Percentiles rank a stretch among this genome's conserved stretches.
These are phyloP conservation scores for Onygenales sp. DNA, from an alignment of 2,329 filamentous ascomycete genomes.

Conservation along the genomic window DNA sequence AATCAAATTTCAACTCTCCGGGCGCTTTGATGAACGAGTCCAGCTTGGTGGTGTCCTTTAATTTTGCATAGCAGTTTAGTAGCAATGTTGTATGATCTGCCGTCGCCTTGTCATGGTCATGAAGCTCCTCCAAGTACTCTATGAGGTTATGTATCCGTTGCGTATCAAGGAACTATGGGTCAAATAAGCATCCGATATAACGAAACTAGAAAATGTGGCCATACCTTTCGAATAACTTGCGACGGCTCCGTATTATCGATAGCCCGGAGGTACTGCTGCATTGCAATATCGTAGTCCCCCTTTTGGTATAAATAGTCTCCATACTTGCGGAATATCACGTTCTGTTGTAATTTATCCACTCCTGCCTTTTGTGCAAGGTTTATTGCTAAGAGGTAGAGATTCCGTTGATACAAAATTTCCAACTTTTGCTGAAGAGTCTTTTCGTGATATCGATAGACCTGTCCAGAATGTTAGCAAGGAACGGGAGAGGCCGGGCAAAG, in stretches of 20 bases:
- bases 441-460: conserved; percentile 83
- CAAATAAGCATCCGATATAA: conserved; percentile 32
- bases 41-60: conserved; percentile 93
- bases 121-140: conserved; percentile 90
- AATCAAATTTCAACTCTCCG: conserved; percentile 87
- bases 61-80: conserved; percentile 93
- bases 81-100: conserved; percentile 91
- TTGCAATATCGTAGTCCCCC: conserved; percentile 93
- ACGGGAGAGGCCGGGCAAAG: background rate
- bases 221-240: conserved; percentile 83
- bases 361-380: conserved; percentile 85
- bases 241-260: conserved; percentile 95
- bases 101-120: conserved; percentile 87
- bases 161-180: conserved; percentile 72
- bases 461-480: conserved; percentile 10
- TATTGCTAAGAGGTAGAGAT: conserved; percentile 84
- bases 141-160: conserved; percentile 97
- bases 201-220: conserved; percentile 11
- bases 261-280: conserved; percentile 94
- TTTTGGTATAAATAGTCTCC: conserved; percentile 93
- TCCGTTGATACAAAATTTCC: conserved; percentile 87
- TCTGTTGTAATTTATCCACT: conserved; percentile 71
- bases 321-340: conserved; percentile 84
- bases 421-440: conserved; percentile 83
- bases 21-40: conserved; percentile 96